Conservation (phyloP, 257 asterid genomes). For the Ajuga chamaepitys region DNA sequence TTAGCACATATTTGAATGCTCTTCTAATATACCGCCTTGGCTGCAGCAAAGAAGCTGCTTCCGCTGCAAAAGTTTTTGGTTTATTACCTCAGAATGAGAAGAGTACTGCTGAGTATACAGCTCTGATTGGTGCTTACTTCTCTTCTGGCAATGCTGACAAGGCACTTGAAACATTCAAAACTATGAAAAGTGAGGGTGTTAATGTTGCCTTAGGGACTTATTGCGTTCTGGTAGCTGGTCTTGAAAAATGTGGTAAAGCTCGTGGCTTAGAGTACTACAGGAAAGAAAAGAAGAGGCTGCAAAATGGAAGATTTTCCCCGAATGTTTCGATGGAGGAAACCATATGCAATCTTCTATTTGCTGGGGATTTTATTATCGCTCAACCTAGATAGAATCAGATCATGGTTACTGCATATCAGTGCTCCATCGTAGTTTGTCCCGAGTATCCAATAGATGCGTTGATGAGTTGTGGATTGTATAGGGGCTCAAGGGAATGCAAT, state of each 20-base stretch:
- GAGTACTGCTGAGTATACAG: slow-evolving; percentile 64
- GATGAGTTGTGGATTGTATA: too few relatives aligned
- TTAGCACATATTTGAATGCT: slow-evolving; percentile 57
- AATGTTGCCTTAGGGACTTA: slow-evolving; percentile 52
- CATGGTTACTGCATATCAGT: not conserved
- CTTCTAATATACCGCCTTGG: slow-evolving; percentile 71
- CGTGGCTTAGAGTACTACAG: slow-evolving; percentile 38
- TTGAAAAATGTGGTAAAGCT: slow-evolving; percentile 43
- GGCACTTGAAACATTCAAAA: slow-evolving; percentile 51
- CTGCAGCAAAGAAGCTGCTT: slow-evolving; percentile 31
- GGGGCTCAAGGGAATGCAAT: too few relatives aligned
- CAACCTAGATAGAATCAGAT: not conserved
- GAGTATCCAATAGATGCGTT: too few relatives aligned
- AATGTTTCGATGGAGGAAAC: slow-evolving; percentile 42
- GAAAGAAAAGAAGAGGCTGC: slow-evolving; percentile 51
- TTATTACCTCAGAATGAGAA: slow-evolving; percentile 55
- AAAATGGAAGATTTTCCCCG: slow-evolving; percentile 21
- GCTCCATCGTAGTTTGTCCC: too few relatives aligned
- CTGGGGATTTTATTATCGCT: slow-evolving; percentile 23
- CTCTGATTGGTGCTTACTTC: slow-evolving; percentile 56
- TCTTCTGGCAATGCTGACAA: slow-evolving; percentile 41
- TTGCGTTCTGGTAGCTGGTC: slow-evolving; percentile 51
- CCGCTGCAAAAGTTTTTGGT: slow-evolving; percentile 54
- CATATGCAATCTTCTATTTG: slow-evolving; percentile 64
- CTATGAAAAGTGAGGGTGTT: slow-evolving; percentile 48